These are phyloP conservation scores for Cerrena zonata DNA, from an alignment of 1,284 basidiomycete genomes.

Conservation along the genomic window DNA sequence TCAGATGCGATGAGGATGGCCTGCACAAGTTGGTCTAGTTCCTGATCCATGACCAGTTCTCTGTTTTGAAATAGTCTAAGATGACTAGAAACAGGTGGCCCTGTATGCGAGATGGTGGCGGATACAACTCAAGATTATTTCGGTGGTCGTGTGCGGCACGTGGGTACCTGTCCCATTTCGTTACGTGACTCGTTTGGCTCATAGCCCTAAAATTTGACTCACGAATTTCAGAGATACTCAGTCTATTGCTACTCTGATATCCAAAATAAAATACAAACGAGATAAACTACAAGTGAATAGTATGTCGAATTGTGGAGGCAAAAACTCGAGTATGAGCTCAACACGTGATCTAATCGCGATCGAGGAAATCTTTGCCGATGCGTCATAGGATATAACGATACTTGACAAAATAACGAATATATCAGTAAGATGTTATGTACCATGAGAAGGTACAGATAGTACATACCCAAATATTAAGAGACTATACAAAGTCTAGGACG, in stretches of 20 bases:
- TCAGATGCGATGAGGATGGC: slow-evolving; percentile 82
- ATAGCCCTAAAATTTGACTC: too few species aligned
- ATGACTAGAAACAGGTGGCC: too few species aligned
- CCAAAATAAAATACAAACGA: too few species aligned
- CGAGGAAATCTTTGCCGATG: neutral
- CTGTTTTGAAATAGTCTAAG: too few species aligned
- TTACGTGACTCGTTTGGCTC: neutral
- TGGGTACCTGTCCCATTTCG: slow-evolving; percentile 3
- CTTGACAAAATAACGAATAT: neutral
- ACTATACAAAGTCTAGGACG: slow-evolving; percentile 41
- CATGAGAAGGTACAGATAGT: too few species aligned
- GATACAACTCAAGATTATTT: slow-evolving; percentile 11
- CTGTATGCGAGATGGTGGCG: slow-evolving; percentile 2
- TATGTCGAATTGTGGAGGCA: too few species aligned
- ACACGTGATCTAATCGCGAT: neutral
- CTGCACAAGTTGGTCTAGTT: slow-evolving; percentile 71
- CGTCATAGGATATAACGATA: neutral
- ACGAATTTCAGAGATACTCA: too few species aligned
- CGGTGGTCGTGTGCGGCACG: slow-evolving; percentile 17
- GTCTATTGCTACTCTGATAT: too few species aligned
- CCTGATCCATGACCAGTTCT: slow-evolving; percentile 55
- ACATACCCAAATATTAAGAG: too few species aligned
- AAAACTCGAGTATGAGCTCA: neutral
- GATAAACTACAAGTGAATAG: too few species aligned
- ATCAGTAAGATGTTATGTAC: too few species aligned